A percentile compares a stretch with the other conserved stretches of the same genome.
Conservation (phyloP, 1,284 basidiomycete genomes). For the Termitomyces sp. region DNA sequence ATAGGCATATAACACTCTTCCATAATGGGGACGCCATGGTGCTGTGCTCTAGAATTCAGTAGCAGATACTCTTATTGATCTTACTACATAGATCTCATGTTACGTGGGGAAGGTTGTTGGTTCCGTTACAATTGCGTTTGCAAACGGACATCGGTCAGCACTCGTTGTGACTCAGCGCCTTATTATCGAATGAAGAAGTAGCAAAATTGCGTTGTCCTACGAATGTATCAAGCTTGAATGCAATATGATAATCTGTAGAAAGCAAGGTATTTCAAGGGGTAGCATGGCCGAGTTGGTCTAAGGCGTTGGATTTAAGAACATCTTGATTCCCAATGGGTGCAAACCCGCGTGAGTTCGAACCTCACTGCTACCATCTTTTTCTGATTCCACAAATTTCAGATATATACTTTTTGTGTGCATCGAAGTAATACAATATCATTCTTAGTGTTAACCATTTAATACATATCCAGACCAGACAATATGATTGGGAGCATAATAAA, state of each 20-base stretch:
- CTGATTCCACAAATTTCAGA: conserved; percentile 11
- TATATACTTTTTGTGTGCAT: too few species aligned
- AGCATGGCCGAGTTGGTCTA: conserved; percentile 79
- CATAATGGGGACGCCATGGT: not conserved
- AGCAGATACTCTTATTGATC: too few species aligned
- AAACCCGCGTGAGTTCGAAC: conserved; percentile 80
- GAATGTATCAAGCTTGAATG: too few species aligned
- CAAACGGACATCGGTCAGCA: too few species aligned
- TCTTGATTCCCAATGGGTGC: conserved; percentile 71
- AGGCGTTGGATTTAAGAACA: conserved; percentile 77
- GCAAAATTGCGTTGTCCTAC: not conserved
- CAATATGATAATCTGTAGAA: too few species aligned
- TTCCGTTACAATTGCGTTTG: too few species aligned
- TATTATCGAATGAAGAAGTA: not conserved
- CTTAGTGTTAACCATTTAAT: not conserved
- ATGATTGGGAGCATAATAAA: not conserved
- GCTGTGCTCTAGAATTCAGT: not conserved
- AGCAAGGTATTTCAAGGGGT: conserved; percentile 28
- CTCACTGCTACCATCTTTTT: conserved; percentile 63
- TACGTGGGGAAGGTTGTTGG: too few species aligned
- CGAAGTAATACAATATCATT: not conserved
- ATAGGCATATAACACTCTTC: not conserved
- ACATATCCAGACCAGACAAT: not conserved
- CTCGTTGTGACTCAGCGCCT: too few species aligned
- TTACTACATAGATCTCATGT: too few species aligned